phyloP scores from a whole-genome alignment of 116 monocot species.

The Zostera marina region DNA sequence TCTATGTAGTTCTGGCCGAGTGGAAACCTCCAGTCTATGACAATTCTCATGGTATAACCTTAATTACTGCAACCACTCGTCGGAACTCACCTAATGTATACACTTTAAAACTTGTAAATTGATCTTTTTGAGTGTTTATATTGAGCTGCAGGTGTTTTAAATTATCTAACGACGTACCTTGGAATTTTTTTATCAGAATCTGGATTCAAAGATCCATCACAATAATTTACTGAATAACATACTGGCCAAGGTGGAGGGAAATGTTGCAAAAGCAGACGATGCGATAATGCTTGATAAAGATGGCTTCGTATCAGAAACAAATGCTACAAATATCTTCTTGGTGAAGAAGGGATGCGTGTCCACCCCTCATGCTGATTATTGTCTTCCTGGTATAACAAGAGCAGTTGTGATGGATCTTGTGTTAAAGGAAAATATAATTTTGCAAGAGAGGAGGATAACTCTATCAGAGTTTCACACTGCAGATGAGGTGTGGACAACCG shows the following conservation, averaged over 20 bases:
- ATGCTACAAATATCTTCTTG: constrained; percentile 96
- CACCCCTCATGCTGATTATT: constrained; percentile 92
- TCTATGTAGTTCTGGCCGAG: constrained; percentile 76
- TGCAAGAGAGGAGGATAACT: constrained; percentile 74
- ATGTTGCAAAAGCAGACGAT: constrained; percentile 79
- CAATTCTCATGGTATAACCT: constrained; percentile 59
- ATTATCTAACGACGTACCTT: neutral
- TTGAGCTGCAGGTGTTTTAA: neutral
- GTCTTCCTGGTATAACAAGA: constrained; percentile 90
- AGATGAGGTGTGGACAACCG: constrained; percentile 99
- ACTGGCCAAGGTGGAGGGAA: constrained; percentile 96
- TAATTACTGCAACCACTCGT: constrained; percentile 78
- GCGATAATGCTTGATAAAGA: constrained; percentile 96
- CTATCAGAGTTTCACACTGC: constrained; percentile 93
- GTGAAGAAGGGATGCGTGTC: constrained; percentile 79
- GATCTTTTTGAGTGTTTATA: neutral
- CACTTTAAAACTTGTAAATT: neutral
- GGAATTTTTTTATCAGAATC: constrained; percentile 33
- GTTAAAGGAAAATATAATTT: constrained; percentile 44
- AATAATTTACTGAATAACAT: constrained; percentile 98
- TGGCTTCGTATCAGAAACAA: constrained; percentile 97
- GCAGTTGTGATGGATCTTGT: constrained; percentile 97
- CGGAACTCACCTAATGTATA: constrained; percentile 94
- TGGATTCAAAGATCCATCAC: constrained; percentile 98
- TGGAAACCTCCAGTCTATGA: constrained; percentile 99